Evolutionary conservation across 306 rosid genomes (phyloP), one percentile per base, ranked within the genome.

Genomic region (Quercus agrifolia): DNA sequence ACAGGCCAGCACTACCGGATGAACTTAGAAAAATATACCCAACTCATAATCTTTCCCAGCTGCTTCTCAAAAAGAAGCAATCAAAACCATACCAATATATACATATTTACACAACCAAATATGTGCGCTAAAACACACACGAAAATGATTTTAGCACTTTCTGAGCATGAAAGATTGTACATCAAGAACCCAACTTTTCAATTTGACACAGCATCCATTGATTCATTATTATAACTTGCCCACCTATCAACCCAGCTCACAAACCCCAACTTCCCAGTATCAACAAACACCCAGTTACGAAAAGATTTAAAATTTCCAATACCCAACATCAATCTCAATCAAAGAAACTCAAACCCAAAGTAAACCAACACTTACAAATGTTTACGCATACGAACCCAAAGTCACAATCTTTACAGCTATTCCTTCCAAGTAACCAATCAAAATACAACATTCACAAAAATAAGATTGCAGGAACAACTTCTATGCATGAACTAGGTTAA

Each of bases 71-170:
- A 55, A n/a, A 74, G 17, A 77, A 77, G 28, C 62, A 19, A 71
- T 33, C 78, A 63, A 61, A 75, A 62, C 56, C 78, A 41, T 75
- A 76, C 61, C 51, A 49, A 49, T 73, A 56, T 12, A 57, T 56
- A 66, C 79, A 76, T 64, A 64, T 71, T 61, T 31, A 30, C 70
- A 64, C 41, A 68, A 68, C 4, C 1, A 35, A 68, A 44, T 33
- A 44, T 6, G 6, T 69, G 13, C 19, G 4, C 15, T 4, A 44
- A n/a, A 11, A 2, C 5, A 33, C 20, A 5, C 5, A 33, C 2
- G 1, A 35, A 9, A 33, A 18, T 3, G 18, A 33, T n/a, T n/a
- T 35, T 38, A 35, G 51, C 72, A 67, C 20, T 67, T 33, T 21
- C 27, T 67, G n/a, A 3, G 15, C 51, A 7, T 7, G 52, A 18